These are phyloP conservation scores for Dendrostoma leiphaemia DNA, from an alignment of 2,329 filamentous ascomycete genomes.

Conservation along the genomic window DNA sequence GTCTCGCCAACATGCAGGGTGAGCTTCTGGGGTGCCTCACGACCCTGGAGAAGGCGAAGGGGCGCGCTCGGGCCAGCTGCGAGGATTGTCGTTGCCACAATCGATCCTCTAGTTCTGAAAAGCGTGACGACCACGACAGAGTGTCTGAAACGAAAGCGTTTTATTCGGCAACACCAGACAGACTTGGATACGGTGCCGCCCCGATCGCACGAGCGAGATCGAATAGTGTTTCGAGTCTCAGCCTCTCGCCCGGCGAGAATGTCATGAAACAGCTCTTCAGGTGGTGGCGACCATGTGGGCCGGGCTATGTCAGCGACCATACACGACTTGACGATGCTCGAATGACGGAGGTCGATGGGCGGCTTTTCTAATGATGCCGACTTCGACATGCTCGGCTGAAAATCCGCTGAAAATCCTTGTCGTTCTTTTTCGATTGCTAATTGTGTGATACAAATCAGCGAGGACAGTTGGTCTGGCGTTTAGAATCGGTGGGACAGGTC, in stretches of 20 bases:
- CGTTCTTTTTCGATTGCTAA: background rate
- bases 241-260: background rate
- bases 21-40: constrained; percentile 4
- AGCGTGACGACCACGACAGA: background rate
- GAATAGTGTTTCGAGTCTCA: background rate
- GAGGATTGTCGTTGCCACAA: no score
- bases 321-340: background rate
- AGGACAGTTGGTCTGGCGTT: background rate
- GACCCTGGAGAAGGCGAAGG: background rate
- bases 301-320: background rate
- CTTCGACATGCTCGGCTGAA: background rate
- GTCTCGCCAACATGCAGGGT: constrained; percentile 1
- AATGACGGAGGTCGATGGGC: background rate
- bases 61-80: background rate
- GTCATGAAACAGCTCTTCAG: constrained; percentile 7
- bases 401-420: background rate
- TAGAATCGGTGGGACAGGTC: background rate
- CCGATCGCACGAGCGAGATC: background rate
- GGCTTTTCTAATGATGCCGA: constrained; percentile 1
- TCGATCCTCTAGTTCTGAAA: no score
- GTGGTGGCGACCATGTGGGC: background rate
- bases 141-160: background rate
- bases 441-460: background rate
- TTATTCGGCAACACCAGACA: background rate
- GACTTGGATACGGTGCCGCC: background rate